phyloP scores from a whole-genome alignment of 345 rosid genomes.

The Balakata baccata region DNA sequence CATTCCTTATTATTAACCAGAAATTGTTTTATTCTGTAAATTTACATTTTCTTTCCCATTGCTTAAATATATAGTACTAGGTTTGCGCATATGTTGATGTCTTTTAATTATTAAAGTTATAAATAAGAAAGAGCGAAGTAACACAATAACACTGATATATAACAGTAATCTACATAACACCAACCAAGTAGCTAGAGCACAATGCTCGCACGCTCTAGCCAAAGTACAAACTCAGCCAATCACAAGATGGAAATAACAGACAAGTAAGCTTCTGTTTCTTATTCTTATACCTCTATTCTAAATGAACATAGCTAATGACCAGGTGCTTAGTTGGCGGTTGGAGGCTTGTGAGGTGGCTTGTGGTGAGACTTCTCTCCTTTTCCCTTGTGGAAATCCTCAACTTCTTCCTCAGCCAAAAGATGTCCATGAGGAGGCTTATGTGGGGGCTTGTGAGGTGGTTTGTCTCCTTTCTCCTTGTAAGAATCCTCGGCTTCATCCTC shows the following conservation, averaged over 20 bases:
- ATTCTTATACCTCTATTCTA: not conserved
- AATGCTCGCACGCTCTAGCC: not conserved
- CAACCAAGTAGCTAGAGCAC: not conserved
- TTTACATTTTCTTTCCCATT: too few relatives aligned
- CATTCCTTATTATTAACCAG: too few relatives aligned
- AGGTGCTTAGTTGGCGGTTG: slow-evolving; percentile 9
- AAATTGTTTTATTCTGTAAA: too few relatives aligned
- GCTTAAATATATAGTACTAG: too few relatives aligned
- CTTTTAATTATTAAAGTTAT: too few relatives aligned
- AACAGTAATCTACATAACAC: not conserved
- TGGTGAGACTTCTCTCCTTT: not conserved
- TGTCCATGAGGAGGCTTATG: not conserved
- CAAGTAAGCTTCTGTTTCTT: slow-evolving; percentile 1
- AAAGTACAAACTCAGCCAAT: not conserved
- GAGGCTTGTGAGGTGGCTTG: slow-evolving; percentile 14
- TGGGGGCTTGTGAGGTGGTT: slow-evolving; percentile 23
- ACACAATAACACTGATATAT: not conserved
- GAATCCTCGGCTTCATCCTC: slow-evolving; percentile 18
- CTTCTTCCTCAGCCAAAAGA: not conserved
- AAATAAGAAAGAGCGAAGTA: not conserved
- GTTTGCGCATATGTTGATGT: too few relatives aligned
- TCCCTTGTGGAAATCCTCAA: not conserved
- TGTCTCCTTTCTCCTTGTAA: slow-evolving; percentile 1
- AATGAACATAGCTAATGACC: not conserved
- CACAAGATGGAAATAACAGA: not conserved